A percentile compares a stretch with the other conserved stretches of the same genome.
phyloP scores from a whole-genome alignment of 2,329 filamentous ascomycete genomes.

The Alternaria tenuissima region DNA sequence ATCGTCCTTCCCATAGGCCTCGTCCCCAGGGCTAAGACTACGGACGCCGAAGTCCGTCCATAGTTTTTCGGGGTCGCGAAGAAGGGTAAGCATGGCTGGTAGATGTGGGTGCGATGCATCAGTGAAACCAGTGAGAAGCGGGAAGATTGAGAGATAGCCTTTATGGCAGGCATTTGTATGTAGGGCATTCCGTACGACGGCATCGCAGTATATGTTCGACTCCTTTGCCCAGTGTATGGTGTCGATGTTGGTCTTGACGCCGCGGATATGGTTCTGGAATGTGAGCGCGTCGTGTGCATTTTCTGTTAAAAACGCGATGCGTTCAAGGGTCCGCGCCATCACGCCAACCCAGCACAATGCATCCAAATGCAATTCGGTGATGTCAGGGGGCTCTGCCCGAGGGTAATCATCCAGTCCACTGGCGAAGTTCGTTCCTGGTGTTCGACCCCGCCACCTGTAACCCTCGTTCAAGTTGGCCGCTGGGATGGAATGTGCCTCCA shows the following conservation, averaged over 20 bases:
- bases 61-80: slow-evolving; percentile 79
- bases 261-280: slow-evolving; percentile 73
- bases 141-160: slow-evolving; percentile 91
- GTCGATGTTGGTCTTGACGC: slow-evolving; percentile 82
- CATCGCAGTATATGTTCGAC: slow-evolving; percentile 85
- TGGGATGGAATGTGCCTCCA: slow-evolving; percentile 38
- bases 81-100: slow-evolving; percentile 74
- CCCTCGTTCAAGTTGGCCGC: slow-evolving; percentile 69
- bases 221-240: slow-evolving; percentile 90
- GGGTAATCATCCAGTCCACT: slow-evolving; percentile 96
- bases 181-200: slow-evolving; percentile 87
- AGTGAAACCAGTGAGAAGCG: slow-evolving; percentile 84
- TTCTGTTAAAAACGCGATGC: slow-evolving; percentile 76
- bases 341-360: slow-evolving; percentile 95
- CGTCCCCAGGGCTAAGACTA: slow-evolving; percentile 80
- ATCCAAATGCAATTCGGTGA: slow-evolving; percentile 91
- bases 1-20: slow-evolving; percentile 83
- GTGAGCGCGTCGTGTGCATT: slow-evolving; percentile 75
- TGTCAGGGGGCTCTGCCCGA: slow-evolving; percentile 86
- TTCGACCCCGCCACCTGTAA: slow-evolving; percentile 91
- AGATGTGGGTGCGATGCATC: slow-evolving; percentile 76
- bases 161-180: slow-evolving; percentile 87
- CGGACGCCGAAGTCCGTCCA: slow-evolving; percentile 87
- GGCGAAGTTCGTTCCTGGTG: slow-evolving; percentile 80
- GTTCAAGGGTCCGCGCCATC: slow-evolving; percentile 81